Percentiles rank a stretch among this genome's conserved stretches.
These are phyloP conservation scores for Zoysia matrella DNA, from an alignment of 202 grass and related monocot genomes.

Conservation along the genomic window DNA sequence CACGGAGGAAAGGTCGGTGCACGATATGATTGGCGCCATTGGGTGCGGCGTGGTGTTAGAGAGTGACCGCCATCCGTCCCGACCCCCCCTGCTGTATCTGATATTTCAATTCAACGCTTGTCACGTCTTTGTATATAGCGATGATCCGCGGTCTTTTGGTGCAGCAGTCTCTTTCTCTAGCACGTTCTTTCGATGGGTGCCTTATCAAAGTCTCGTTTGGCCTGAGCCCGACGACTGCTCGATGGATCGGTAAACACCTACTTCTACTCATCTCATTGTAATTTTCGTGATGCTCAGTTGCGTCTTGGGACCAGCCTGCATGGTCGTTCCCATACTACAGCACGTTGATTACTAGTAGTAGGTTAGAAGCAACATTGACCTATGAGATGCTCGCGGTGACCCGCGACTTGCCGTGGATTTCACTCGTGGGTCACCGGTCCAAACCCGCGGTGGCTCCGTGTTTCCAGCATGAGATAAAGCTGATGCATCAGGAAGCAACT, in stretches of 20 bases:
- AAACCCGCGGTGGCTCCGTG: not conserved
- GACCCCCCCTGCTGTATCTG: not conserved
- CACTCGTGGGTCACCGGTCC: not conserved
- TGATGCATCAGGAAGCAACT: not conserved
- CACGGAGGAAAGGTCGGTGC: not conserved
- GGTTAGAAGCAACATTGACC: too few relatives aligned
- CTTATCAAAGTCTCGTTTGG: not conserved
- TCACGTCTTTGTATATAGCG: not conserved
- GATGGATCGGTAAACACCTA: too few relatives aligned
- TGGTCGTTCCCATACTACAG: too few relatives aligned
- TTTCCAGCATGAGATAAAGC: not conserved
- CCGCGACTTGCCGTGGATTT: not conserved
- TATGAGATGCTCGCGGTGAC: too few relatives aligned
- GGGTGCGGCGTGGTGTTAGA: not conserved
- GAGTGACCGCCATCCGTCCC: slow-evolving; percentile 31
- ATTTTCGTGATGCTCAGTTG: too few relatives aligned
- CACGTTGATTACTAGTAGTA: too few relatives aligned
- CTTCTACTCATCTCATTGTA: too few relatives aligned
- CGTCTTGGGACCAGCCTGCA: too few relatives aligned
- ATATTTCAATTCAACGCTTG: not conserved
- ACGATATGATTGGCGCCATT: not conserved
- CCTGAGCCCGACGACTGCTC: too few relatives aligned
- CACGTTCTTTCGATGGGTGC: not conserved
- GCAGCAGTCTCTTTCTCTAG: slow-evolving; percentile 14
- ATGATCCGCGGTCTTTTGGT: not conserved